Base-by-base conservation (phyloP, 176 grass and related monocot genomes). In the Musa schizocarpa region DNA sequence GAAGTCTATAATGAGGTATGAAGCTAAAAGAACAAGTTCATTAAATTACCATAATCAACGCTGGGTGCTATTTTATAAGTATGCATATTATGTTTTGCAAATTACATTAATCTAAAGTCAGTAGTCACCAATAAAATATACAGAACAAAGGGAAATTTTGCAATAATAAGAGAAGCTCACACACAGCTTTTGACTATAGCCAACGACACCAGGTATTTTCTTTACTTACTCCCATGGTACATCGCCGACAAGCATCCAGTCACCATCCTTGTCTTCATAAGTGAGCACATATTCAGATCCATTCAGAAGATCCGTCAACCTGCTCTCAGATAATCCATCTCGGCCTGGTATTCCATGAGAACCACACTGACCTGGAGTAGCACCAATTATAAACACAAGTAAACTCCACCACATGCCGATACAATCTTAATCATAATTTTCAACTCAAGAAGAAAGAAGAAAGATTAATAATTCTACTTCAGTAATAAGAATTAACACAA, bases 211-310 rank as follows among this genome's bases (percentile, higher is more conserved):
- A 75, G 80, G 29, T 6, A 54, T 24, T 59, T 48, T 72, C 49
- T 70, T 21, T 21, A 82, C 88, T 65, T 88, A 95, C 91, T 77
- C 78, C 91, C 91, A 95, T 48, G 91, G 91, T 17, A 94, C 91
- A 22, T 94, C 87, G 54, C 91, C 91, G 11, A 90, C 91, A 72
- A 94, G 83, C 88, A 95, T 90, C 91, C 88, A 95, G 43, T 95
- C 91, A 11, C 85, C 83, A 68, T 95, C 91, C 62, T 88, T 95
- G 69, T 95, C 91, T 87, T 95, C 91, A 13, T 94, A 94, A 53
- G 91, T 94, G 67, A 94, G 76, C 61, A 94, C 91, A 26, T 86
- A 90, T 78, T 94, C 91, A 24, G 77, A 79, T 34, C 77, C 87
- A 77, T 81, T 84, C 13, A 79, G 65, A 58, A 79, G 77, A 79